A percentile compares a stretch with the other conserved stretches of the same genome.
Evolutionary conservation across 306 rosid species (phyloP).

Genomic region (Fragaria nilgerrensis): DNA sequence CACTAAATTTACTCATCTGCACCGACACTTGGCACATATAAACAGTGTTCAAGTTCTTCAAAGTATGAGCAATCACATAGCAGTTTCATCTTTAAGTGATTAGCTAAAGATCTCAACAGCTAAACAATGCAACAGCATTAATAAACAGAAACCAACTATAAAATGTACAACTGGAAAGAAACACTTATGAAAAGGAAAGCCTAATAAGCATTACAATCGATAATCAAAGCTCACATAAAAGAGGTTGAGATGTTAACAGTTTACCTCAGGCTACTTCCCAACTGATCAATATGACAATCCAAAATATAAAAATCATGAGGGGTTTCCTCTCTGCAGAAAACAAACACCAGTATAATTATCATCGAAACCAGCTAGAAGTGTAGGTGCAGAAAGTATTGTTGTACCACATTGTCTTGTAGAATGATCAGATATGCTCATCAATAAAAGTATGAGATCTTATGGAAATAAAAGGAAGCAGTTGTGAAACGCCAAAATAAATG

Average conservation of each 20-base stretch:
- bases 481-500: not conserved
- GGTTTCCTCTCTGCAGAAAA: slow-evolving; percentile 45
- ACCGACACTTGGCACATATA: not conserved
- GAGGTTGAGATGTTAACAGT: slow-evolving; percentile 35
- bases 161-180: not conserved
- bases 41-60: not conserved
- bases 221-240: slow-evolving; percentile 56
- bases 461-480: not conserved
- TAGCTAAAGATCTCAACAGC: not conserved
- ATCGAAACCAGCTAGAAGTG: not conserved
- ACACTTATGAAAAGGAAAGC: not conserved
- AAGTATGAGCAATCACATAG: not conserved
- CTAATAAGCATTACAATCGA: not conserved
- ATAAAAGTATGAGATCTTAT: not conserved
- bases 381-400: not conserved
- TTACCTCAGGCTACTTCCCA: slow-evolving; percentile 80
- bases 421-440: not conserved
- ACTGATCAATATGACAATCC: slow-evolving; percentile 69
- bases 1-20: not conserved
- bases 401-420: not conserved
- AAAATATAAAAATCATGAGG: slow-evolving; percentile 65
- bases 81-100: not conserved
- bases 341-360: not conserved
- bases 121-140: not conserved
- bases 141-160: not conserved